These are phyloP conservation scores for Paramyrothecium roridum DNA, from an alignment of 2,329 filamentous ascomycete genomes.

Conservation along the genomic window DNA sequence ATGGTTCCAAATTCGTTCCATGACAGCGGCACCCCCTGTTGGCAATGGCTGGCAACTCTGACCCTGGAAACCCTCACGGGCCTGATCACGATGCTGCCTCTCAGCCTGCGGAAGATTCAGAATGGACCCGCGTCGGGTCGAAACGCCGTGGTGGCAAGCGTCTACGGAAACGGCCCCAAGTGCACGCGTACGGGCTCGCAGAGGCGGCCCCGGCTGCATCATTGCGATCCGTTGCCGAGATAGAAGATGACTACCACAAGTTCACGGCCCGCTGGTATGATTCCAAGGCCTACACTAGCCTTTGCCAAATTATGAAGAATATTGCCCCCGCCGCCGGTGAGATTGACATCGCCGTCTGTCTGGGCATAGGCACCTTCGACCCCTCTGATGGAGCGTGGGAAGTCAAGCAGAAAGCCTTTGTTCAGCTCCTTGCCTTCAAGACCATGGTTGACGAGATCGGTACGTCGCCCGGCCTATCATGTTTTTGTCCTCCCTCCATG, in stretches of 20 bases:
- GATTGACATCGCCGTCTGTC: constrained; percentile 40
- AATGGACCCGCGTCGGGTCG: not conserved
- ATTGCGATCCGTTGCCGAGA: constrained; percentile 17
- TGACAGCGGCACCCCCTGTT: no score
- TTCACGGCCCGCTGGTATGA: constrained; percentile 22
- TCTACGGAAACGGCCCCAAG: not conserved
- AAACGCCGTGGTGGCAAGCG: constrained; percentile 2
- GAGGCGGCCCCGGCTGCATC: constrained; percentile 7
- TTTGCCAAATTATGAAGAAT: constrained; percentile 29
- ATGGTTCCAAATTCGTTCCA: constrained; percentile 9
- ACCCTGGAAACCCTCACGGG: no score
- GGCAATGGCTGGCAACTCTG: no score
- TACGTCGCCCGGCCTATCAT: constrained; percentile 15
- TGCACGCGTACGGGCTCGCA: not conserved
- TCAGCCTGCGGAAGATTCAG: not conserved
- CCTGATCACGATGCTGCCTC: not conserved
- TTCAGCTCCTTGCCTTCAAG: constrained; percentile 53
- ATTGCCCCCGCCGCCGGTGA: constrained; percentile 11
- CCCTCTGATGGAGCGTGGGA: constrained; percentile 43
- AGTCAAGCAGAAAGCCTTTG: constrained; percentile 41
- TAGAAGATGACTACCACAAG: constrained; percentile 23
- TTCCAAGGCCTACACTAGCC: constrained; percentile 18
- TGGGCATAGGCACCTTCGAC: constrained; percentile 55
- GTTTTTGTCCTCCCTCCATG: no score
- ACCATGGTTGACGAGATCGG: constrained; percentile 41